phyloP scores from a whole-genome alignment of 148 eudicot species.

The Fagopyrum homotropicum region DNA sequence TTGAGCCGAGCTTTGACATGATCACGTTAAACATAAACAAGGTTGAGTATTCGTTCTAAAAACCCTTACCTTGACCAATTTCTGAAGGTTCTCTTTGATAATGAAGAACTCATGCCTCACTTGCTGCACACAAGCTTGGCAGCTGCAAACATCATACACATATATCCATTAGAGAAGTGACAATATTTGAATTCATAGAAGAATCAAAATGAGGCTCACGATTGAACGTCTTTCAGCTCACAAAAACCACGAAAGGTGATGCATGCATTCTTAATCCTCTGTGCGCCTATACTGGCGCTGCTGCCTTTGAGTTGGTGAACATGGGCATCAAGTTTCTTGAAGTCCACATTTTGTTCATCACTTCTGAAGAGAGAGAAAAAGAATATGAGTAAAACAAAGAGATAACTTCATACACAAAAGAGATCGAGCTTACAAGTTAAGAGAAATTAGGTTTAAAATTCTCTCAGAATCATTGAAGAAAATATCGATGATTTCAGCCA shows the following conservation, averaged over 20 bases:
- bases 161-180: too few relatives aligned
- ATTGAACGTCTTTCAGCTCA: too few relatives aligned
- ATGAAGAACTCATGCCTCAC: slow-evolving; percentile 54
- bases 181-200: too few relatives aligned
- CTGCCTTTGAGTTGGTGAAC: slow-evolving; percentile 89
- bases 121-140: slow-evolving; percentile 49
- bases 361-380: slow-evolving; percentile 20
- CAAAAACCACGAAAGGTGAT: too few relatives aligned
- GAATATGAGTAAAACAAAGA: not conserved
- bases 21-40: too few relatives aligned
- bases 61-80: slow-evolving; percentile 35
- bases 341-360: slow-evolving; percentile 58
- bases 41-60: too few relatives aligned
- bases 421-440: slow-evolving; percentile 34
- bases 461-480: slow-evolving; percentile 74
- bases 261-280: too few relatives aligned
- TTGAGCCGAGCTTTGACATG: too few relatives aligned
- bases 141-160: slow-evolving; percentile 25
- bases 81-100: slow-evolving; percentile 58
- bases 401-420: not conserved
- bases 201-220: too few relatives aligned
- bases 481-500: slow-evolving; percentile 57
- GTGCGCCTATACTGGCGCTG: slow-evolving; percentile 39
- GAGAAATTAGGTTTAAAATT: slow-evolving; percentile 48
- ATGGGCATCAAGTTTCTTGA: slow-evolving; percentile 56